Conservation (phyloP, 495 filamentous ascomycete genomes). For the Letharia lupina region DNA sequence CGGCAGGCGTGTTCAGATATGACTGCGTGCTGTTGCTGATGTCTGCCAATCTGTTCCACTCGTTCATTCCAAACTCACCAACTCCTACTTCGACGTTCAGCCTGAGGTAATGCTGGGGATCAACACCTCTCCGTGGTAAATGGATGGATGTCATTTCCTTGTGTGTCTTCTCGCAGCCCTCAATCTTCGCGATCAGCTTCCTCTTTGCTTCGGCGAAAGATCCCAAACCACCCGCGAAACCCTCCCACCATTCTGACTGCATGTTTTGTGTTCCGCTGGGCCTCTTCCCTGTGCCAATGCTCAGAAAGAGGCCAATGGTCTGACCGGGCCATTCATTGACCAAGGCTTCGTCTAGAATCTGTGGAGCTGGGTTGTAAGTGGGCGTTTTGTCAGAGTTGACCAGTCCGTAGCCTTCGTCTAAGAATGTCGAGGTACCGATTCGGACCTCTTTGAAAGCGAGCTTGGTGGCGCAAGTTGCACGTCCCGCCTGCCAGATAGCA, state of each 20-base stretch:
- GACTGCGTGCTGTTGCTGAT: slow-evolving; percentile 84
- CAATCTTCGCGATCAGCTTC: slow-evolving; percentile 79
- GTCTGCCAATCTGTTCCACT: slow-evolving; percentile 86
- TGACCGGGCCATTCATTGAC: slow-evolving; percentile 92
- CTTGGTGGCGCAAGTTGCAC: slow-evolving; percentile 86
- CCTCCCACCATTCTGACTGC: slow-evolving; percentile 82
- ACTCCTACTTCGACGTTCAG: slow-evolving; percentile 95
- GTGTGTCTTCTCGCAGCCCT: slow-evolving; percentile 89
- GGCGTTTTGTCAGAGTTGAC: slow-evolving; percentile 21
- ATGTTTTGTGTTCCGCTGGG: slow-evolving; percentile 60
- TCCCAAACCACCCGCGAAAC: slow-evolving; percentile 67
- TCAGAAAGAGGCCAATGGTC: slow-evolving; percentile 82
- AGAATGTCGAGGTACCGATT: slow-evolving; percentile 85
- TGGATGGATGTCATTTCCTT: slow-evolving; percentile 70
- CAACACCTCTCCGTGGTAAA: slow-evolving; percentile 68
- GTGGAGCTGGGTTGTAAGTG: slow-evolving; percentile 82
- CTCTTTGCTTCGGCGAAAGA: slow-evolving; percentile 85
- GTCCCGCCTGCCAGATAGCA: slow-evolving; percentile 90
- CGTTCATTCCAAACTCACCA: slow-evolving; percentile 97
- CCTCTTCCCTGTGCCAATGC: slow-evolving; percentile 84
- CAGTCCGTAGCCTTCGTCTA: slow-evolving; percentile 77
- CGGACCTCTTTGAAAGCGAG: slow-evolving; percentile 93
- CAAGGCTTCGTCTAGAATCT: slow-evolving; percentile 80
- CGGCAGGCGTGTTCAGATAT: slow-evolving; percentile 66
- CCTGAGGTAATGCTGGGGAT: slow-evolving; percentile 89